Conservation (phyloP, 371 early-diverging fungal species). For the Blastocladiella emersonii region DNA sequence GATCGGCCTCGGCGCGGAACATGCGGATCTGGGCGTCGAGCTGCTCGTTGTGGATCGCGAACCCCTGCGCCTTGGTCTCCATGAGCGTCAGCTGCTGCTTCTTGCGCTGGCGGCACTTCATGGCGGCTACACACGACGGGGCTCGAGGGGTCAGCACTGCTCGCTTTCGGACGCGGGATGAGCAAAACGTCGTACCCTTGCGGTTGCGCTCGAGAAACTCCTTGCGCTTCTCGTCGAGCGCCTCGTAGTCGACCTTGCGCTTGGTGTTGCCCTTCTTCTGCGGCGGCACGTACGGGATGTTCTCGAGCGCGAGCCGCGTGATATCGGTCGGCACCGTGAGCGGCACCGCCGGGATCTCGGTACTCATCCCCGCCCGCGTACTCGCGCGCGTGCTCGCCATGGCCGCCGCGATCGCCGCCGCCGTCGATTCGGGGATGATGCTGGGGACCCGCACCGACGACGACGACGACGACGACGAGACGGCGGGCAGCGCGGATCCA, state of each 20-base stretch:
- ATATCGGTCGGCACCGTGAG: neutral
- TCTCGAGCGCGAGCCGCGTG: neutral
- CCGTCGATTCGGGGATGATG: too few relatives aligned
- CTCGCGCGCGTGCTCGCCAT: too few relatives aligned
- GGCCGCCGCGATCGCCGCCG: too few relatives aligned
- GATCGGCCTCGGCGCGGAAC: neutral
- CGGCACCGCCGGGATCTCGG: neutral
- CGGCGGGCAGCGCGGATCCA: too few relatives aligned
- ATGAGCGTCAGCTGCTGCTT: slow-evolving; percentile 2
- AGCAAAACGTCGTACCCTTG: neutral
- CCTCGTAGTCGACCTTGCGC: slow-evolving; percentile 4
- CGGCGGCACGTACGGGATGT: neutral
- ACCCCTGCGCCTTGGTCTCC: neutral
- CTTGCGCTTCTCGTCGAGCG: neutral
- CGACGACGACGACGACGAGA: too few relatives aligned
- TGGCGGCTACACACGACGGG: neutral
- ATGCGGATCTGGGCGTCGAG: neutral
- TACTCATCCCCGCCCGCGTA: too few relatives aligned
- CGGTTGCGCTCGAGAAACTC: slow-evolving; percentile 5
- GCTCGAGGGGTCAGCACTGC: neutral
- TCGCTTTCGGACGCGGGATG: neutral
- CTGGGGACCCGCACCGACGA: too few relatives aligned
- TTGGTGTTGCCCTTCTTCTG: slow-evolving; percentile 6
- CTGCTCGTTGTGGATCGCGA: neutral
- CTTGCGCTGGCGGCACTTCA: slow-evolving; percentile 4